Conservation (phyloP, 805 yeast species). For the Maudiozyma turicensis region DNA sequence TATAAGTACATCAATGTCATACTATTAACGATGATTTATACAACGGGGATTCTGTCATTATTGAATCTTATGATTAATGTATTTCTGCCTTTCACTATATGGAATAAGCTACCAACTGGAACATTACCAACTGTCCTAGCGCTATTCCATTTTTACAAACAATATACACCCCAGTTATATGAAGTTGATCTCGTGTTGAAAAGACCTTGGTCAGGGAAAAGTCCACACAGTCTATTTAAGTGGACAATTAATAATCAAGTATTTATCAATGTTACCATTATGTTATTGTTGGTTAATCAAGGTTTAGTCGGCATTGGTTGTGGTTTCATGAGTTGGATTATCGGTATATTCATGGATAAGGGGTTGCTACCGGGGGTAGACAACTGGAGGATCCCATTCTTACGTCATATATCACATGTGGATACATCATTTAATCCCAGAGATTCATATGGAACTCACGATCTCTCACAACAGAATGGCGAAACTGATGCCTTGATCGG, state of each 20-base stretch:
- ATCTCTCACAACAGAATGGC: neutral
- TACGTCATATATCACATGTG: constrained; percentile 14
- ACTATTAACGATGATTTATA: constrained; percentile 38
- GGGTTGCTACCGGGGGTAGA: constrained; percentile 36
- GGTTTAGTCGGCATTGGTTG: constrained; percentile 31
- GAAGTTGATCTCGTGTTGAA: constrained; percentile 30
- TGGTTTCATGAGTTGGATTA: constrained; percentile 34
- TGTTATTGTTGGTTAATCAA: constrained; percentile 38
- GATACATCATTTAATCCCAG: constrained; percentile 11
- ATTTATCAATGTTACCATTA: constrained; percentile 22
- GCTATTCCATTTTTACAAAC: constrained; percentile 32
- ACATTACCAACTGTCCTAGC: constrained; percentile 34
- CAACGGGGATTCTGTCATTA: constrained; percentile 32
- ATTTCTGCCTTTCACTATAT: constrained; percentile 32
- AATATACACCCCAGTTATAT: constrained; percentile 34
- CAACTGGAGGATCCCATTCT: constrained; percentile 27
- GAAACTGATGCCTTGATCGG: neutral
- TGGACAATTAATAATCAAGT: constrained; percentile 30
- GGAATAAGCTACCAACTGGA: constrained; percentile 34
- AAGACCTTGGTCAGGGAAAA: constrained; percentile 13
- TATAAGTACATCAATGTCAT: constrained; percentile 42
- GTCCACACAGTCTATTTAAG: constrained; percentile 10
- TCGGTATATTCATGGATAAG: constrained; percentile 36
- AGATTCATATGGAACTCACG: neutral
- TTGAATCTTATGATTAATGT: constrained; percentile 26